These are phyloP conservation scores for Nakaseomyces bracarensis DNA, from an alignment of 1,139 yeast species.

Conservation along the genomic window DNA sequence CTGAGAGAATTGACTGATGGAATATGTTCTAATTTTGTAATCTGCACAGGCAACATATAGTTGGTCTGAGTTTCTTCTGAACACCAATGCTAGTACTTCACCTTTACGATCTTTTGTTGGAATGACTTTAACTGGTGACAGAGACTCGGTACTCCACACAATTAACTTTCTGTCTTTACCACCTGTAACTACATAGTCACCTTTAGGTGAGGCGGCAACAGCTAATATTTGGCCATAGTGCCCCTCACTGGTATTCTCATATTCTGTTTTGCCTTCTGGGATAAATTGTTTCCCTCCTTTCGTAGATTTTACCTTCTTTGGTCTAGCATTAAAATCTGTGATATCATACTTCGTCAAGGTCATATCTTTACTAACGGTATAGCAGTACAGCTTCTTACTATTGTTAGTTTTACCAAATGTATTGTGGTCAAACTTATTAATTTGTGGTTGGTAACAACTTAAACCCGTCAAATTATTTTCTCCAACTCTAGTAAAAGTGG, in stretches of 20 bases:
- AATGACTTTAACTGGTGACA: constrained; percentile 66
- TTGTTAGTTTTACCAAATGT: constrained; percentile 13
- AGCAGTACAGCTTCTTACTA: constrained; percentile 39
- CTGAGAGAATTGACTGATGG: constrained; percentile 78
- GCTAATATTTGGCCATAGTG: constrained; percentile 71
- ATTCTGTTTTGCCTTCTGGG: constrained; percentile 36
- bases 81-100: constrained; percentile 61
- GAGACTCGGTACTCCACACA: constrained; percentile 76
- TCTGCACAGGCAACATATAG: constrained; percentile 91
- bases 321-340: constrained; percentile 41
- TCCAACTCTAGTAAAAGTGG: constrained; percentile 47
- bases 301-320: constrained; percentile 53
- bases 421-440: constrained; percentile 27
- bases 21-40: constrained; percentile 78
- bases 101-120: constrained; percentile 66
- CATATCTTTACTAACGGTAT: constrained; percentile 77
- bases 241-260: constrained; percentile 40
- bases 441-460: constrained; percentile 32
- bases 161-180: constrained; percentile 74
- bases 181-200: constrained; percentile 82
- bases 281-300: constrained; percentile 55
- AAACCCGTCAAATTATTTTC: constrained; percentile 46
- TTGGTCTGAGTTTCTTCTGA: constrained; percentile 76
- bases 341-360: constrained; percentile 74
- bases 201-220: constrained; percentile 82